A percentile compares a stretch with the other conserved stretches of the same genome.
phyloP scores from a whole-genome alignment of 148 eudicot genomes.

The Camellia sinensis region DNA sequence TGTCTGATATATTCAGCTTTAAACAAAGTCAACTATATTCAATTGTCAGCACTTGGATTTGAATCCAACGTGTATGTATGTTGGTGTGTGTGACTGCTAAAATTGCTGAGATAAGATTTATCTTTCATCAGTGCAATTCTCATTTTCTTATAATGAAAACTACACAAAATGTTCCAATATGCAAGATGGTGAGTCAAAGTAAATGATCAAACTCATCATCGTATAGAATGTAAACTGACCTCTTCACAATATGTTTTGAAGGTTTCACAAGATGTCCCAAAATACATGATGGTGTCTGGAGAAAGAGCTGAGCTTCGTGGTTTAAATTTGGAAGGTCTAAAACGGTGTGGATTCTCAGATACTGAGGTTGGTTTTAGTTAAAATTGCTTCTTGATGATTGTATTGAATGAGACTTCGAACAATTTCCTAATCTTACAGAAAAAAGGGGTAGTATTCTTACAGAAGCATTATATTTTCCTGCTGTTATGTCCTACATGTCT shows the following conservation, averaged over 20 bases:
- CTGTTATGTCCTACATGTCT: neutral
- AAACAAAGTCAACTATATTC: constrained; percentile 2
- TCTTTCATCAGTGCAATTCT: neutral
- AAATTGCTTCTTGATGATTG: constrained; percentile 8
- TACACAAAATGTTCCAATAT: neutral
- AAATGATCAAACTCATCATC: neutral
- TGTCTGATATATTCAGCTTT: neutral
- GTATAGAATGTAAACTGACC: neutral
- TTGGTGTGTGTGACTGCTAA: neutral
- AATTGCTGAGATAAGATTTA: constrained; percentile 4
- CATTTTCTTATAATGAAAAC: neutral
- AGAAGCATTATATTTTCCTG: neutral
- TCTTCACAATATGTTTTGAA: constrained; percentile 18
- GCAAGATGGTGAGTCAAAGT: neutral
- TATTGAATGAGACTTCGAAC: constrained; percentile 1
- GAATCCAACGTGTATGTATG: neutral
- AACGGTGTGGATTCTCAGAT: constrained; percentile 68
- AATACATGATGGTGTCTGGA: constrained; percentile 83
- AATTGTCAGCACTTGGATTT: neutral
- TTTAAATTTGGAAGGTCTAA: constrained; percentile 84
- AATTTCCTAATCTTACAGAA: neutral
- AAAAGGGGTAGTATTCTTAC: neutral
- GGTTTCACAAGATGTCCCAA: constrained; percentile 97
- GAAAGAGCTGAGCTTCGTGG: constrained; percentile 96
- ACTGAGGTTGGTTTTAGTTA: constrained; percentile 54